Conservation (phyloP, 192 early-diverging fungal genomes). For the Chytriomyces confervae region DNA sequence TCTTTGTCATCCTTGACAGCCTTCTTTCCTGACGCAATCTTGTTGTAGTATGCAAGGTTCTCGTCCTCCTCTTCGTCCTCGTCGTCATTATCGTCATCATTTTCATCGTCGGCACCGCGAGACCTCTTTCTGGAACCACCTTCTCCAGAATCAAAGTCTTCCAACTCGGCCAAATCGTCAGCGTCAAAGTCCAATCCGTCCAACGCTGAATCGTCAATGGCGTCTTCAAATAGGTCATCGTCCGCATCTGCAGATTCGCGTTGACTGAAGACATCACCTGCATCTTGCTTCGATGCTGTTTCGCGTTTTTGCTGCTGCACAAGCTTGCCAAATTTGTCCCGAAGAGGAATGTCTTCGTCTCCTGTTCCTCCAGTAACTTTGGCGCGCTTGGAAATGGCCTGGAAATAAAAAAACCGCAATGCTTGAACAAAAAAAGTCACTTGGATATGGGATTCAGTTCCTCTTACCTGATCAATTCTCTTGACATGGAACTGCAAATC, state of each 20-base stretch:
- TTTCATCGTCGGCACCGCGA: constrained; percentile 63
- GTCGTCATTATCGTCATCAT: constrained; percentile 65
- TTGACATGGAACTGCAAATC: constrained; percentile 32
- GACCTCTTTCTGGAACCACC: constrained; percentile 52
- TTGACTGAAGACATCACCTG: constrained; percentile 10
- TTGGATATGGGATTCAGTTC: no score
- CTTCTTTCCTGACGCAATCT: constrained; percentile 43
- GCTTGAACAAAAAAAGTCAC: not conserved
- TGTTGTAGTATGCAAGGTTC: constrained; percentile 49
- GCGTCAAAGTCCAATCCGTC: constrained; percentile 56
- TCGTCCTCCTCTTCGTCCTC: constrained; percentile 57
- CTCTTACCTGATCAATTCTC: constrained; percentile 26
- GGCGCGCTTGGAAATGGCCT: constrained; percentile 18
- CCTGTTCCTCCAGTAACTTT: constrained; percentile 9
- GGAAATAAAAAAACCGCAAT: not conserved
- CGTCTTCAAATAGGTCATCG: constrained; percentile 7
- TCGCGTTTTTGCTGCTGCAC: constrained; percentile 4
- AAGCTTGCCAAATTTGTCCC: constrained; percentile 25
- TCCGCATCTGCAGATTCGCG: constrained; percentile 41
- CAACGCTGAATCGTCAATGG: constrained; percentile 2
- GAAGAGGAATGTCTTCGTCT: constrained; percentile 22
- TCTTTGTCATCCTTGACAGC: constrained; percentile 48
- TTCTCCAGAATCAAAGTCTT: constrained; percentile 80
- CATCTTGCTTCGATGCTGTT: constrained; percentile 52
- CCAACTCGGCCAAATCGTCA: constrained; percentile 69